Conservation (phyloP, 2,329 filamentous ascomycete genomes). For the Tolypocladium nubicola region DNA sequence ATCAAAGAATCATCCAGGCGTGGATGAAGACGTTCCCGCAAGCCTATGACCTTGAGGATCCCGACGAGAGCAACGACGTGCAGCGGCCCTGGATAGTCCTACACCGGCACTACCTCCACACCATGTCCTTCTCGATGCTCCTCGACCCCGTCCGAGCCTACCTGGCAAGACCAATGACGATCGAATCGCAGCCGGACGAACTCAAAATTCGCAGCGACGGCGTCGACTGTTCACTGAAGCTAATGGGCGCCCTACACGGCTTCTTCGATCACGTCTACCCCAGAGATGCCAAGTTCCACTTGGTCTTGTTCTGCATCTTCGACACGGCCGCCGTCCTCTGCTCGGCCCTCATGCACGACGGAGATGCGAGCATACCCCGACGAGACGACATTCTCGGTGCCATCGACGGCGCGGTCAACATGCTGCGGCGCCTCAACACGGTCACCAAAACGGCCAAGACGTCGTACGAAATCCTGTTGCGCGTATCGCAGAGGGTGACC, state of each 20-base stretch:
- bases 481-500: slow-evolving; percentile 13
- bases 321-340: slow-evolving; percentile 39
- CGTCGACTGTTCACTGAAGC: slow-evolving; percentile 30
- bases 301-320: slow-evolving; percentile 38
- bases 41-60: slow-evolving; percentile 24
- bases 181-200: slow-evolving; percentile 17
- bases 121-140: slow-evolving; percentile 31
- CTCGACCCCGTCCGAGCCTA: slow-evolving; percentile 34
- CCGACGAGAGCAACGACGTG: slow-evolving; percentile 30
- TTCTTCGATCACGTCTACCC: slow-evolving; percentile 34
- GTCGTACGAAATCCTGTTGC: slow-evolving; percentile 20
- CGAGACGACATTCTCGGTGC: slow-evolving; percentile 28
- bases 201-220: slow-evolving; percentile 28
- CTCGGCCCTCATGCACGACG: slow-evolving; percentile 40
- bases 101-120: slow-evolving; percentile 35
- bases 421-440: slow-evolving; percentile 20
- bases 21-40: slow-evolving; percentile 33
- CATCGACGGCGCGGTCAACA: slow-evolving; percentile 23
- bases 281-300: slow-evolving; percentile 36
- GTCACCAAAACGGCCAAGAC: slow-evolving; percentile 20
- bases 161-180: slow-evolving; percentile 25
- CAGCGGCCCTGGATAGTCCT: slow-evolving; percentile 30
- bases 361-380: slow-evolving; percentile 25
- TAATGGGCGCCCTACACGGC: slow-evolving; percentile 26
- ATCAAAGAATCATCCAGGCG: slow-evolving; percentile 23